Base-by-base conservation (phyloP, 805 yeast genomes). In the Lachancea mirantina region DNA sequence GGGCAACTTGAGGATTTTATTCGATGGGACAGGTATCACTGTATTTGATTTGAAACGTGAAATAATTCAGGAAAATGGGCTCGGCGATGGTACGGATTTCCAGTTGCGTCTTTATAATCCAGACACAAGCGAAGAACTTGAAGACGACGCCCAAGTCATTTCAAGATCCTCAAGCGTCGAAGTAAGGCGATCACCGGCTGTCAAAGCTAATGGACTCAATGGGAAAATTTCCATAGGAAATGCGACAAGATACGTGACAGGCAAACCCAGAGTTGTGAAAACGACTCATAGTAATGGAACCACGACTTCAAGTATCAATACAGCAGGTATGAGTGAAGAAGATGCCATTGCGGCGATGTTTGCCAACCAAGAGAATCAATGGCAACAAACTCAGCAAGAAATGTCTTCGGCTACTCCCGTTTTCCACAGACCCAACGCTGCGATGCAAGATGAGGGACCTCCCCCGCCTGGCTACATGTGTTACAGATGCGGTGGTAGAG, bases 401-500 rank as follows among this genome's bases (percentile, higher is more conserved):
- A 78, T 92, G 79, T 81, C 96, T 2, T 72, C 76, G 3, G 94
- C 89, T 13, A 78, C 87, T 18, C 79, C 94, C 10, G 76, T 88
- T 2, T 78, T 74, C 51, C 67, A 65, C 39, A 72, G 67, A 49
- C 38, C 55, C 3, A 39, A 40, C 3, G 39, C 46, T 9, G 29
- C 42, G 21, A 44, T 57, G 40, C 42, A 55, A 26, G 67, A 44
- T 50, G 94, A 84, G 36, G 88, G 57, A 4, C 62, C 62, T 14
- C 96, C 96, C 7, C 98, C 98, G 1, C 89, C 95, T 5, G 95
- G 95, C 1, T 92, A 92, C 50, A 81, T 89, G 54, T 92, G 99
- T 57, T 89, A 92, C 56, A 70, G 96, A 52, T 92, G 99, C 64
- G 97, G 97, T 30, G 84, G 83, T 18, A 84, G 85, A 57, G 92